Evolutionary conservation across 2,329 filamentous ascomycete species (phyloP), one percentile per base, ranked within the genome.

Genomic region (Huntiella decipiens): DNA sequence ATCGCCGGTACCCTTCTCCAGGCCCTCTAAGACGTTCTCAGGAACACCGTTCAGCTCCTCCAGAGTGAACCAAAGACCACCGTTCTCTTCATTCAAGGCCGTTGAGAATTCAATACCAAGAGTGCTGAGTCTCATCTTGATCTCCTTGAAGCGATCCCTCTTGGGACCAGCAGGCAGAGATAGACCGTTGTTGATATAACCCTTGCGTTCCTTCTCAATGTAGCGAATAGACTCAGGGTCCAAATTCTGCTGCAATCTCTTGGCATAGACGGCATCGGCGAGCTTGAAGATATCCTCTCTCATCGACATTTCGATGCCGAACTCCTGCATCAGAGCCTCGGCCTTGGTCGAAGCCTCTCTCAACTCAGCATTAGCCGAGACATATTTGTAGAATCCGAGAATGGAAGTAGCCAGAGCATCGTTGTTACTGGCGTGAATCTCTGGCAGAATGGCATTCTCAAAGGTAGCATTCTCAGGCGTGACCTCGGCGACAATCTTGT

Each of bases 81-180:
- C 79, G 54, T 78, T 78, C 63, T 91, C 83, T 60, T 88, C 82
- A 56, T 87, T 87, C 49, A 88, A 65, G 54, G 80, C 82, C 66
- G 85, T 86, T 57, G 81, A 74, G 61, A 84, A 84, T 47, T 76
- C 68, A 50, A 87, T 86, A 56, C 72, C 69, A 53, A 88, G 71
- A 58, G 80, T 72, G 52, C 77, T 82, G 47, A 91, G 65, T 10
- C 81, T 67, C 68, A 84, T 83, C 71, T 85, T 83, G 63, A 88
- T 86, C 60, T 80, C 80, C 66, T 86, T 88, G 70, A 88, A 88
- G 38, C 82, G 73, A 54, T 86, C 82, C 51, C 82, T 66, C 63
- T 85, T 66, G 4, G 70, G 65, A 1, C 81, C 82, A 17, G 73
- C 72, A 1, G 81, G 77, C 43, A 91, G 65, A 3, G 75, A 75